phyloP scores from a whole-genome alignment of 179 eudicot species.

The Carnegiea gigantea region DNA sequence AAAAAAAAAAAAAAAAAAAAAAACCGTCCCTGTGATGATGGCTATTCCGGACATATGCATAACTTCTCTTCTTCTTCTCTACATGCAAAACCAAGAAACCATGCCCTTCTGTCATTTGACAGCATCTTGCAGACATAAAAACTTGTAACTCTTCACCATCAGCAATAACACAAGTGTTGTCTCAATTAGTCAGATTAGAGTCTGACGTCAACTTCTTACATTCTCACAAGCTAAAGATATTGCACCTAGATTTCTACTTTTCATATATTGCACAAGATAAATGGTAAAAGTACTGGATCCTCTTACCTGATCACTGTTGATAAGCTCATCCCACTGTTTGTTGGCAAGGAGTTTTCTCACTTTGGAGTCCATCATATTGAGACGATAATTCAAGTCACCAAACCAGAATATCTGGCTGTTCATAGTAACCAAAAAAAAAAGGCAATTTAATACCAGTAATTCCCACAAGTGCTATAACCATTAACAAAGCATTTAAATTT shows the following conservation, averaged over 20 bases:
- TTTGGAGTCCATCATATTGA: slow-evolving; percentile 68
- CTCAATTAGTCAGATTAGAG: too few relatives aligned
- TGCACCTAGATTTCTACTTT: not conserved
- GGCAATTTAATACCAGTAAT: slow-evolving; percentile 1
- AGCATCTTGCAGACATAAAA: too few relatives aligned
- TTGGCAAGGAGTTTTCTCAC: slow-evolving; percentile 70
- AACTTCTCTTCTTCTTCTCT: too few relatives aligned
- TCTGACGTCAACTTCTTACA: too few relatives aligned
- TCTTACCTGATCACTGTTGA: slow-evolving; percentile 76
- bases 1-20: too few relatives aligned
- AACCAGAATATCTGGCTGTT: slow-evolving; percentile 98
- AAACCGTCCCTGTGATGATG: too few relatives aligned
- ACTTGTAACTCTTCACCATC: too few relatives aligned
- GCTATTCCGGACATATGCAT: too few relatives aligned
- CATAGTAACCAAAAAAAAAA: slow-evolving; percentile 13
- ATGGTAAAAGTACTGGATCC: slow-evolving; percentile 1
- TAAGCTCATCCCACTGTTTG: slow-evolving; percentile 71
- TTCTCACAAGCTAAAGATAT: too few relatives aligned
- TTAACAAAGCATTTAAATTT: not conserved
- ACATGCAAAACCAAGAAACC: too few relatives aligned
- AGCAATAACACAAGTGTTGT: too few relatives aligned
- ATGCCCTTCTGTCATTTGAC: too few relatives aligned
- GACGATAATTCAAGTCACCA: slow-evolving; percentile 93
- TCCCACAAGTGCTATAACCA: not conserved
- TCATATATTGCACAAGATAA: not conserved